Percentiles rank a stretch among this genome's conserved stretches.
phyloP scores from a whole-genome alignment of 768 basidiomycete species.

The Podaxis carcinomalis region DNA sequence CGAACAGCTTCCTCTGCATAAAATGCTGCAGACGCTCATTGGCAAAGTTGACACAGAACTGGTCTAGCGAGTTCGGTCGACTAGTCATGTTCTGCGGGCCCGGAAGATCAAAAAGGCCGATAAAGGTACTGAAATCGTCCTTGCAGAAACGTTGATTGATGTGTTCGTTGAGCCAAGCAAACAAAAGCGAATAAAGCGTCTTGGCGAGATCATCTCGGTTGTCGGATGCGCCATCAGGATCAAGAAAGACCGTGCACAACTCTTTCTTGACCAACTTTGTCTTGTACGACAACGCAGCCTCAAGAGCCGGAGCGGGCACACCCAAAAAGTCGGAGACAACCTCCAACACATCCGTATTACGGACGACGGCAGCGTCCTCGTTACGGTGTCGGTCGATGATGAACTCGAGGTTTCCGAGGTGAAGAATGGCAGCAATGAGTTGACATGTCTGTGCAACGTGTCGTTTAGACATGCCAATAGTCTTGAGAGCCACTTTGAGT shows the following conservation, averaged over 20 bases:
- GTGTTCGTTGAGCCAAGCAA: conserved; percentile 94
- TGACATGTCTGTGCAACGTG: conserved; percentile 96
- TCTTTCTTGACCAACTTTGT: conserved; percentile 93
- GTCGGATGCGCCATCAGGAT: conserved; percentile 88
- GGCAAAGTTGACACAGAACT: conserved; percentile 95
- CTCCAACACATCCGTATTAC: conserved; percentile 76
- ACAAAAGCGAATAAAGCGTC: conserved; percentile 89
- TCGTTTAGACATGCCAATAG: conserved; percentile 89
- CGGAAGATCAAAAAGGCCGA: conserved; percentile 92
- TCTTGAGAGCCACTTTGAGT: conserved; percentile 91
- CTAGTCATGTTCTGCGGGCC: conserved; percentile 89
- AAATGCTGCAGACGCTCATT: conserved; percentile 89
- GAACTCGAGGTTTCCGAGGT: conserved; percentile 95
- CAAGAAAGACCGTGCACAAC: conserved; percentile 94
- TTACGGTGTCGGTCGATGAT: conserved; percentile 77
- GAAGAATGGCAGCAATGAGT: conserved; percentile 91
- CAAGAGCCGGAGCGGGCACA: conserved; percentile 66
- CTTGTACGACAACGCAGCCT: conserved; percentile 82
- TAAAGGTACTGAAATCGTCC: conserved; percentile 89
- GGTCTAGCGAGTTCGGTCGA: conserved; percentile 89
- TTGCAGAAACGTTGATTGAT: conserved; percentile 94
- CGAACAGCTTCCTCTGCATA: conserved; percentile 76
- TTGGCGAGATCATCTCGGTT: conserved; percentile 94
- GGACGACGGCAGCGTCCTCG: conserved; percentile 89
- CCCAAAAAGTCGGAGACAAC: conserved; percentile 92